These are phyloP conservation scores for Leishmania guyanensis DNA, from an alignment of 208 protist genomes.

Conservation along the genomic window DNA sequence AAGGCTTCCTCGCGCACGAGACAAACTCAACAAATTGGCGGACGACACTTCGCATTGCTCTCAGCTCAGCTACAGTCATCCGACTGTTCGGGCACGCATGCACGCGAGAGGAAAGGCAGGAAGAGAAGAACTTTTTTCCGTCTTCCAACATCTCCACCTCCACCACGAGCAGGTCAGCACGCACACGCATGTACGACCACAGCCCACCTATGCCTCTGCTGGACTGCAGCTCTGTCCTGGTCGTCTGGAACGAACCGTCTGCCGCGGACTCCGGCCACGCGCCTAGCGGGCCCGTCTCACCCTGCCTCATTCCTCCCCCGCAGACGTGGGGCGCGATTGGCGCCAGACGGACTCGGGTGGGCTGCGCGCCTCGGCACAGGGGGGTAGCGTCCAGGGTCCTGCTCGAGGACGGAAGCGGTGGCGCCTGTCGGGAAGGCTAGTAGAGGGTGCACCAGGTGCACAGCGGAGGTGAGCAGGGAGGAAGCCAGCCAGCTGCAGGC, in stretches of 20 bases:
- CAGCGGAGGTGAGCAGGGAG: neutral
- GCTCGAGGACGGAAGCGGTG: neutral
- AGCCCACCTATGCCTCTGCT: neutral
- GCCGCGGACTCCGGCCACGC: neutral
- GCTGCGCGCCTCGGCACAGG: neutral
- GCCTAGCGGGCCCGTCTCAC: neutral
- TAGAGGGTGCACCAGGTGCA: neutral
- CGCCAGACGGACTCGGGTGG: neutral
- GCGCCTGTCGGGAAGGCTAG: neutral
- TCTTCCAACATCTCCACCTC: neutral
- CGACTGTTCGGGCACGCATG: neutral
- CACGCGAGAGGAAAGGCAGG: neutral
- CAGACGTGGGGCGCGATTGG: neutral
- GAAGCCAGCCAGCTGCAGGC: neutral
- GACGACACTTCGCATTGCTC: neutral
- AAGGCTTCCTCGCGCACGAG: neutral
- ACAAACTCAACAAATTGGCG: neutral
- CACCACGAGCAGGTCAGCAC: neutral
- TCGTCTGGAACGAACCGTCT: neutral
- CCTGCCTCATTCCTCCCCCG: neutral
- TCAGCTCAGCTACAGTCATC: neutral
- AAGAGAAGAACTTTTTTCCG: neutral
- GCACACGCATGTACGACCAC: neutral
- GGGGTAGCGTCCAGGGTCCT: neutral
- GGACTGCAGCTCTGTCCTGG: neutral